These are phyloP conservation scores for Salicornia ramosissima DNA, from an alignment of 148 eudicot species.

Conservation along the genomic window DNA sequence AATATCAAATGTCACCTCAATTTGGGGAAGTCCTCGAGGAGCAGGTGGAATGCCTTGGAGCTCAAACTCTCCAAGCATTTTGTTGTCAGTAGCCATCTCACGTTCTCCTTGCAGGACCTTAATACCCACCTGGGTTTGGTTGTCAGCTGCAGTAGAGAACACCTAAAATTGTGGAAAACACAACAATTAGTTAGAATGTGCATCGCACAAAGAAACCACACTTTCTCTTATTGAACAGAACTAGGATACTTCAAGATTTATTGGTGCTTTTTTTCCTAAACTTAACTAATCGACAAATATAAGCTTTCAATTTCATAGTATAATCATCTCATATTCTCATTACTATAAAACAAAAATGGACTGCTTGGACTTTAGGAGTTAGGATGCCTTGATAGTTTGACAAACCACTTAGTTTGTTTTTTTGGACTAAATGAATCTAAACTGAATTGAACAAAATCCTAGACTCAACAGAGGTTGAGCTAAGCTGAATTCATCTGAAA, in stretches of 20 bases:
- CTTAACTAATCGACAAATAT: no score
- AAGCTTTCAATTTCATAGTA: no score
- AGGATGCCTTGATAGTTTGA: no score
- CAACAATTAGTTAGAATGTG: background rate
- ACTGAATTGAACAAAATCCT: no score
- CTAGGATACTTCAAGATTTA: background rate
- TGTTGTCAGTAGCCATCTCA: slow-evolving; percentile 94
- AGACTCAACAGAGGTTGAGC: no score
- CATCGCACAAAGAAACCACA: background rate
- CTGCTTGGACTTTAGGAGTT: no score
- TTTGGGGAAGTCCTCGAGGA: slow-evolving; percentile 91
- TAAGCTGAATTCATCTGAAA: no score
- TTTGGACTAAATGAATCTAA: no score
- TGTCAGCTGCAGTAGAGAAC: slow-evolving; percentile 96
- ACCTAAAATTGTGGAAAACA: slow-evolving; percentile 37
- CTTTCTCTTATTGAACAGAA: background rate
- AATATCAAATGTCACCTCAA: slow-evolving; percentile 94
- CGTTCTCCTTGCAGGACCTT: slow-evolving; percentile 95
- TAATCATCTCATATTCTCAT: background rate
- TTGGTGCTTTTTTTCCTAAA: no score
- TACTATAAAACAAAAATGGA: no score
- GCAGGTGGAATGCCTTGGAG: slow-evolving; percentile 95
- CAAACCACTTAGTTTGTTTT: no score
- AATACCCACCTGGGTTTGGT: slow-evolving; percentile 97
- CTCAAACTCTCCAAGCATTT: slow-evolving; percentile 85